A percentile compares a stretch with the other conserved stretches of the same genome.
phyloP scores from a whole-genome alignment of 495 filamentous ascomycete genomes.

The Talaromyces wortmannii region DNA sequence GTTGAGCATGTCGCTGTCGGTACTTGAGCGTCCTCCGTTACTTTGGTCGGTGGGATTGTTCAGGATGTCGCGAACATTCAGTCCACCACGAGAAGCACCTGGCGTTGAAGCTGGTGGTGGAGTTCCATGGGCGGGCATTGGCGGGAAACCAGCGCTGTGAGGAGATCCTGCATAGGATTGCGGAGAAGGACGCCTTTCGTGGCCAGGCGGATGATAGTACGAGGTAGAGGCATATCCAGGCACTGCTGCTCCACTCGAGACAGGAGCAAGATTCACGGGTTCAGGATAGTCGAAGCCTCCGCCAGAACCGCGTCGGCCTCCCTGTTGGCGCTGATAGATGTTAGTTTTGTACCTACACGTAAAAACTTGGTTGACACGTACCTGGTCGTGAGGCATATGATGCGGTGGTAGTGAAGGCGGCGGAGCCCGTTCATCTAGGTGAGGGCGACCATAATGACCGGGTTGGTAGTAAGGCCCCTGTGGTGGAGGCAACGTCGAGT shows the following conservation, averaged over 20 bases:
- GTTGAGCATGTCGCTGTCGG: slow-evolving; percentile 52
- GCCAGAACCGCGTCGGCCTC: slow-evolving; percentile 38
- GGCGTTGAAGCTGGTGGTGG: slow-evolving; percentile 32
- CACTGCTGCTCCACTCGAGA: slow-evolving; percentile 41
- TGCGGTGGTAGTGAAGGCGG: slow-evolving; percentile 27
- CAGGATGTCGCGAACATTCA: slow-evolving; percentile 49
- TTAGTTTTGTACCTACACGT: slow-evolving; percentile 6
- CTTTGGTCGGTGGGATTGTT: slow-evolving; percentile 28
- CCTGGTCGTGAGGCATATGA: slow-evolving; percentile 35
- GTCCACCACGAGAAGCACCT: slow-evolving; percentile 30
- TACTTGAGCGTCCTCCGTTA: slow-evolving; percentile 38
- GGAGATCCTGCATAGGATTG: slow-evolving; percentile 44
- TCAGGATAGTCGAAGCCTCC: slow-evolving; percentile 48
- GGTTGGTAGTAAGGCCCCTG: slow-evolving; percentile 37
- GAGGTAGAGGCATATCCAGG: slow-evolving; percentile 41
- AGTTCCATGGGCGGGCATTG: slow-evolving; percentile 27
- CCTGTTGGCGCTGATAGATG: slow-evolving; percentile 31
- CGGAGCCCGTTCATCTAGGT: slow-evolving; percentile 27
- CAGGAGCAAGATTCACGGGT: slow-evolving; percentile 46
- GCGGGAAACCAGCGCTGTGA: slow-evolving; percentile 42
- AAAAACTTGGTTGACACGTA: slow-evolving; percentile 30
- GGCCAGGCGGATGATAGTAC: slow-evolving; percentile 37
- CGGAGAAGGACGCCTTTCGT: slow-evolving; percentile 44
- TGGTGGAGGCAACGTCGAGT: slow-evolving; percentile 42
- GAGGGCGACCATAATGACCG: slow-evolving; percentile 20